These are phyloP conservation scores for Aspergillus hiratsukae DNA, from an alignment of 2,329 filamentous ascomycete species.

Conservation along the genomic window DNA sequence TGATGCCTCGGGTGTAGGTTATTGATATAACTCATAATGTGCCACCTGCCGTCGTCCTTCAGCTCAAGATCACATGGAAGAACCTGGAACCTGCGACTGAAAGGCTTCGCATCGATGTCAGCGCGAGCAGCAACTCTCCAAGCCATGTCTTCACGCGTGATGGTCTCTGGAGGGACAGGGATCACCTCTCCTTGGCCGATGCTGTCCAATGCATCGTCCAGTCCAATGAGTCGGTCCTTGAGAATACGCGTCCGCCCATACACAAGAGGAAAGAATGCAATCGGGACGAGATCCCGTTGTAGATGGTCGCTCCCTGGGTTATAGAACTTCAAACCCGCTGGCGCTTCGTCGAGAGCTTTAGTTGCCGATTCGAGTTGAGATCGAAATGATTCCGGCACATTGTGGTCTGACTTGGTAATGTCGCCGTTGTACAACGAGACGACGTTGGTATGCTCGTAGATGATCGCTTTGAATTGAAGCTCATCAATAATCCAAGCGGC, in stretches of 20 bases:
- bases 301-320: conserved; percentile 52
- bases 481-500: conserved; percentile 43
- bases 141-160: conserved; percentile 28
- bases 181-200: conserved; percentile 23
- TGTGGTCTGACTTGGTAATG: conserved; percentile 52
- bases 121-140: conserved; percentile 25
- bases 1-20: conserved; percentile 41
- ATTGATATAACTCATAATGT: conserved; percentile 43
- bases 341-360: conserved; percentile 47
- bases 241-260: conserved; percentile 30
- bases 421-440: conserved; percentile 46
- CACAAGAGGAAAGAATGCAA: conserved; percentile 57
- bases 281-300: conserved; percentile 61
- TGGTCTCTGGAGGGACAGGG: conserved; percentile 21
- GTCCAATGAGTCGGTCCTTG: conserved; percentile 18
- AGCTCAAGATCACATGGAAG: conserved; percentile 40
- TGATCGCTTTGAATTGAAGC: conserved; percentile 48
- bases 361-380: conserved; percentile 44
- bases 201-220: conserved; percentile 21
- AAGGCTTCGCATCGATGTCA: conserved; percentile 26
- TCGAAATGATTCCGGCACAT: conserved; percentile 38
- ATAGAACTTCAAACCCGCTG: conserved; percentile 53
- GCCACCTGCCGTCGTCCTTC: conserved; percentile 21
- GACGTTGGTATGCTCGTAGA: conserved; percentile 39
- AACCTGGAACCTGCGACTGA: conserved; percentile 42